Evolutionary conservation across 805 yeast genomes (phyloP), one percentile per base, ranked within the genome.

Genomic region (Saccharomycopsis sp.): DNA sequence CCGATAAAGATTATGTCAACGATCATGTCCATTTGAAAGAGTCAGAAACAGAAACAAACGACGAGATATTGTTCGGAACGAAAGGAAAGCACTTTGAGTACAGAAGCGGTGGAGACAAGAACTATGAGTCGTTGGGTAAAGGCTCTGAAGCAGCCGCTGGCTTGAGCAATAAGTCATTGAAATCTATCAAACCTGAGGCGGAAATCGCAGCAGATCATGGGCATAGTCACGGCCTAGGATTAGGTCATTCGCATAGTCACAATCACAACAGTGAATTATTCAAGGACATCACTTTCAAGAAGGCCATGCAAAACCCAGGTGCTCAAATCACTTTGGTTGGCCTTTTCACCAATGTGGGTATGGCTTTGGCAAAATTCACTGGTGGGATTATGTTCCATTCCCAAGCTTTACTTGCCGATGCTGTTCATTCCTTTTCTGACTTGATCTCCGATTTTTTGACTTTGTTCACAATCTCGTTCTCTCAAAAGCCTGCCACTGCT

Each of bases 341-440:
- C 0, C 77, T 92, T 48, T 72, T 84, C 29, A 89, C 89, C 50
- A 94, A 94, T 68, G 82, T 89, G 12, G 83, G 87, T 14, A 85
- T 94, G 85, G 97, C 97, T 0, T 74, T 81, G 1, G 85, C 91
- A 34, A 94, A 94, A 70, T 91, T 91, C 24, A 71, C 83, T 21
- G 98, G 98, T 34, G 99, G 99, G 5, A 76, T 89, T 16, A 83
- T 83, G 44, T 94, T 94, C 79, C 96, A 94, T 70, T 94, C 99
- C 0, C 97, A 91, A 69, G 91, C 97, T 1, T 79, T 94, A 57
- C 69, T 91, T 53, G 99, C 99, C 0, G 99, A 94, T 71, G 91
- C 97, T 0, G 85, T 91, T 29, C 99, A 94, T 72, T 92, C 98
- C 0, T 78, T 89, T 20, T 85, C 95, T 52, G 99, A 94, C 71